Conservation (phyloP, 345 rosid genomes). For the Carallia pectinifolia region DNA sequence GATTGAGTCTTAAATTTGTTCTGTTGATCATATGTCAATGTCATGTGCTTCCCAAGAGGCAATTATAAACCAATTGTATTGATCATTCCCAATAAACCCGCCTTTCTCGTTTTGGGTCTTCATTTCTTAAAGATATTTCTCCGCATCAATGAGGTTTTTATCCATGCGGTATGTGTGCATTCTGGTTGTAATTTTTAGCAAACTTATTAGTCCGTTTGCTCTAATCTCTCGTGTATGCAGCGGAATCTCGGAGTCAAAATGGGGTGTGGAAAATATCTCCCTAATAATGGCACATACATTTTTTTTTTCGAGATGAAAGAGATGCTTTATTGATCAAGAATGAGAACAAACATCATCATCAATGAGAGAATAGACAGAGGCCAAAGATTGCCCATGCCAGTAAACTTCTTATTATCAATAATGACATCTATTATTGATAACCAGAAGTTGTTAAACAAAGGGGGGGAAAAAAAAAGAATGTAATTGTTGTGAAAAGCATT, state of each 20-base stretch:
- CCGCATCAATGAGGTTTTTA: conserved; percentile 1
- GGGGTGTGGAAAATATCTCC: conserved; percentile 6
- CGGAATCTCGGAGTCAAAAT: neutral
- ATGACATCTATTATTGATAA: conserved; percentile 21
- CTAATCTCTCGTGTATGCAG: neutral
- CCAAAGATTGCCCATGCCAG: too few relatives aligned
- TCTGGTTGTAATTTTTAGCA: neutral
- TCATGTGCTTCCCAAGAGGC: neutral
- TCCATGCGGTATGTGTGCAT: conserved; percentile 5
- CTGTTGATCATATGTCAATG: neutral
- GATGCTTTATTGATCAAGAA: too few relatives aligned
- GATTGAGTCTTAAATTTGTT: conserved; percentile 8
- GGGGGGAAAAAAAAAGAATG: conserved; percentile 1
- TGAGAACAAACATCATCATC: too few relatives aligned
- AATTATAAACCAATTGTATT: conserved; percentile 9
- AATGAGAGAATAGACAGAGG: too few relatives aligned
- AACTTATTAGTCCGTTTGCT: neutral
- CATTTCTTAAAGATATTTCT: conserved; percentile 10
- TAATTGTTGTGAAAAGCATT: conserved; percentile 2
- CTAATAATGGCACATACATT: neutral
- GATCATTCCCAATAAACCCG: conserved; percentile 20
- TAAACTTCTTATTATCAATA: neutral
- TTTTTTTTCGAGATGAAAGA: too few relatives aligned
- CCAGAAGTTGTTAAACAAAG: conserved; percentile 12
- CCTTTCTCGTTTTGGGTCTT: conserved; percentile 9